Evolutionary conservation across 768 basidiomycete species (phyloP), one percentile per base, ranked within the genome.

Genomic region (Melanogaster broomeanus): DNA sequence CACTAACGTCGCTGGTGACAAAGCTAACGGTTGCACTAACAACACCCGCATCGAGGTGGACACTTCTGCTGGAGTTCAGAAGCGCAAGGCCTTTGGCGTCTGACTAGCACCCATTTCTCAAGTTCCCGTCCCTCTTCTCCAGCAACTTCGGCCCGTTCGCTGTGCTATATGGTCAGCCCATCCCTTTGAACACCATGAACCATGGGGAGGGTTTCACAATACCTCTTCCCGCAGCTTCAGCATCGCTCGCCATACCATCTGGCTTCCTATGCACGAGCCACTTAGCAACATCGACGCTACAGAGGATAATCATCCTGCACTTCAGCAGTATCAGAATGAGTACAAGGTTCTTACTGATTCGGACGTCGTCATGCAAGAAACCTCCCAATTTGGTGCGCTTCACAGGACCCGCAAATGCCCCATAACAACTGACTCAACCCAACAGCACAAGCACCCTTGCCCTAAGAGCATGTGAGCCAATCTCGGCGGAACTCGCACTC

Each of bases 391-490:
- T 16, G 40, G 47, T 35, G 22, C 42, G 2, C 44, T 59, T 12
- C 53, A 45, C 28, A 55, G n/a, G 61, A 61, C 11, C 42, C 54
- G 2, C 48, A 35, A 13, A 15, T 56, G 3, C 37, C 51, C 38
- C 25, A 4, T 34, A 56, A 42, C 5, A 44, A 52, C 28, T 7
- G 30, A 42, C 50, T 58, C 15, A 58, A 19, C 3, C 16, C 16
- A 43, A 15, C 39, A 92, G 87, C 90, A 93, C 65, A 93, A 93
- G 65, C 85, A 90, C 37, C 90, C 91, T 31, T 84, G 90, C 42
- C 90, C 90, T 21, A 92, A 92, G 76, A 90, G 80, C 63, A 90
- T 93, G 88, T 83, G 90, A 39, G 85, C 82, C 62, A 82, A 76
- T 46, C 85, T 87, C 60, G 84, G 84, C 40, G 90, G 90, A 69